phyloP scores from a whole-genome alignment of 1,284 basidiomycete species.

The Pascua sp. region DNA sequence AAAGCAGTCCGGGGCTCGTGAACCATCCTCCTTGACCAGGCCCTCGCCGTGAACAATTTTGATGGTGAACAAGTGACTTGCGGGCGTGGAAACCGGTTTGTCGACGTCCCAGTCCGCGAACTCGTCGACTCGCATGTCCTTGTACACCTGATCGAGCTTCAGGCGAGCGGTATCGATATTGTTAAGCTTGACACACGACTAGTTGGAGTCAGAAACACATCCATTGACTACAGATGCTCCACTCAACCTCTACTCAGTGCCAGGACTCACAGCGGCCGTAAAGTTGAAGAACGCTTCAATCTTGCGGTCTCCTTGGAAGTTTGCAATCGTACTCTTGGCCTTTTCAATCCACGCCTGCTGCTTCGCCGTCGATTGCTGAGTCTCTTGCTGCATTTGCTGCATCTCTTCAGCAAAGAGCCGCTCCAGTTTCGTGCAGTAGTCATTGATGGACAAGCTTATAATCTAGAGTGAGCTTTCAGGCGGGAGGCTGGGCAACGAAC shows the following conservation, averaged over 20 bases:
- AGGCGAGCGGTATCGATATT: conserved; percentile 90
- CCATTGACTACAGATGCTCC: background rate
- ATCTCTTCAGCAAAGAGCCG: conserved; percentile 89
- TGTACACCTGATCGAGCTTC: conserved; percentile 90
- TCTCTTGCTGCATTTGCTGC: conserved; percentile 44
- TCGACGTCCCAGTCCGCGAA: conserved; percentile 59
- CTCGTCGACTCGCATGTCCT: conserved; percentile 84
- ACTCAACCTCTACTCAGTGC: background rate
- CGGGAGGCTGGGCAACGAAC: conserved; percentile 49
- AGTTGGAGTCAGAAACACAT: background rate
- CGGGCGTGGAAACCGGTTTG: conserved; percentile 64
- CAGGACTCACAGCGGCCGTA: conserved; percentile 58
- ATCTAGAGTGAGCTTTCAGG: conserved; percentile 56
- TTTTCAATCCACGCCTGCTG: conserved; percentile 89
- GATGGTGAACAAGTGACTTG: conserved; percentile 82
- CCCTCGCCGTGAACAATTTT: conserved; percentile 89
- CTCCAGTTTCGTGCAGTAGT: conserved; percentile 85
- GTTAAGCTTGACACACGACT: conserved; percentile 96
- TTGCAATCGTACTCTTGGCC: conserved; percentile 70
- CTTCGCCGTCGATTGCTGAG: conserved; percentile 55
- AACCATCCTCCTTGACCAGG: conserved; percentile 67
- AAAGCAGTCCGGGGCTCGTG: conserved; percentile 68
- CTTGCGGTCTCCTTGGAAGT: conserved; percentile 76
- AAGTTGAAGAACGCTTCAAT: conserved; percentile 70
- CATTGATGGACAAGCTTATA: conserved; percentile 84